Percentiles rank a stretch among this genome's conserved stretches.
Evolutionary conservation across 352 stramenopile genomes (phyloP).

Genomic region (Phytophthora idaei): DNA sequence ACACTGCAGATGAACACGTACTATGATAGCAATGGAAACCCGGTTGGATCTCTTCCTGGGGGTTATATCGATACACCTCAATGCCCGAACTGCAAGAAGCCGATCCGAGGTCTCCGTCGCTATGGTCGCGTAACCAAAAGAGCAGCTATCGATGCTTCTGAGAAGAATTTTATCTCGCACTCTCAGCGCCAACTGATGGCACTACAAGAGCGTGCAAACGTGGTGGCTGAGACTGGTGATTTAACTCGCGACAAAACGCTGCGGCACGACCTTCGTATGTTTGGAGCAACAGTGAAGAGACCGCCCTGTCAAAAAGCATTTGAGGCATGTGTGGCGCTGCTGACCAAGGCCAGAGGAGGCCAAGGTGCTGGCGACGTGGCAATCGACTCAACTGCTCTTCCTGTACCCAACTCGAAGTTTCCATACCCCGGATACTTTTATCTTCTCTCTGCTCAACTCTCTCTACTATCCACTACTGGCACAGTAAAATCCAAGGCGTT

Average conservation of each 20-base stretch:
- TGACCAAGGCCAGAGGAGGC: constrained; percentile 32
- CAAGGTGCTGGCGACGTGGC: constrained; percentile 25
- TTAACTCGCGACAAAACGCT: constrained; percentile 24
- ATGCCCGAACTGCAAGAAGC: constrained; percentile 53
- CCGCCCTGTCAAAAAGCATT: constrained; percentile 41
- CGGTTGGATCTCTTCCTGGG: constrained; percentile 24
- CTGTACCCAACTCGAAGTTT: constrained; percentile 42
- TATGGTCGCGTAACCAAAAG: constrained; percentile 55
- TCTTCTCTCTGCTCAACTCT: constrained; percentile 36
- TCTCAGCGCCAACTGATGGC: constrained; percentile 22
- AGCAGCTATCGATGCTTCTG: constrained; percentile 42
- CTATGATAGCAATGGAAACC: constrained; percentile 37
- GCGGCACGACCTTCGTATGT: constrained; percentile 27
- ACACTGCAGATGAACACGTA: constrained; percentile 44
- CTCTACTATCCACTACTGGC: background rate
- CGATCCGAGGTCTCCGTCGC: constrained; percentile 46
- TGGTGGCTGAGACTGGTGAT: constrained; percentile 17
- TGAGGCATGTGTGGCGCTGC: constrained; percentile 39
- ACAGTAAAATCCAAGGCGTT: constrained; percentile 1
- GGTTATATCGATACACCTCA: constrained; percentile 38
- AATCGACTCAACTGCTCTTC: constrained; percentile 29
- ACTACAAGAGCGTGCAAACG: constrained; percentile 36
- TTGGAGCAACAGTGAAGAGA: constrained; percentile 25
- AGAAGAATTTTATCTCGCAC: constrained; percentile 57
- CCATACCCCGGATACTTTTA: constrained; percentile 36